Percentiles rank a stretch among this genome's conserved stretches.
Evolutionary conservation across 257 asterid species (phyloP).

Genomic region (Prunella vulgaris): DNA sequence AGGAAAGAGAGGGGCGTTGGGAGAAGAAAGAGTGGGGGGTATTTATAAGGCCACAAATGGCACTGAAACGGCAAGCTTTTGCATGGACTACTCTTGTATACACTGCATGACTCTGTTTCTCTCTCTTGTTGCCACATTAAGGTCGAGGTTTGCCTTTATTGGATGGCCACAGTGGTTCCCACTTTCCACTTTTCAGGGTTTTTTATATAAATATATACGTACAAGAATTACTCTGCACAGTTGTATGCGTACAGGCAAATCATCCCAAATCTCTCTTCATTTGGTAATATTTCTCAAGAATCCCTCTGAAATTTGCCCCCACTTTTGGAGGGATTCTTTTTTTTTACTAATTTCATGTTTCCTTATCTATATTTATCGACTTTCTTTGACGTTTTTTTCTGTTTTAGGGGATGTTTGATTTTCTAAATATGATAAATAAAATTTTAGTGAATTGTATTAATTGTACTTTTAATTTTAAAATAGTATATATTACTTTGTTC

Average conservation of each 20-base stretch:
- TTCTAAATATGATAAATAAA: too few relatives aligned
- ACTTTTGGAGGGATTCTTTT: not conserved
- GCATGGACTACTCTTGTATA: constrained; percentile 43
- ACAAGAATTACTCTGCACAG: constrained; percentile 16
- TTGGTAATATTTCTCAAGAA: constrained; percentile 28
- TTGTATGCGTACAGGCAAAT: constrained; percentile 12
- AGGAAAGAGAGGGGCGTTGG: constrained; percentile 40
- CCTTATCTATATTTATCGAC: not conserved
- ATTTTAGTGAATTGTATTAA: too few relatives aligned
- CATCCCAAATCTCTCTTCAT: constrained; percentile 28
- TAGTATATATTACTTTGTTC: too few relatives aligned
- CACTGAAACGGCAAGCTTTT: constrained; percentile 71
- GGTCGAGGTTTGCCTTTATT: constrained; percentile 30
- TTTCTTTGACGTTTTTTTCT: not conserved
- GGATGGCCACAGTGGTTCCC: constrained; percentile 28
- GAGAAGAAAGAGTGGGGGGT: constrained; percentile 19
- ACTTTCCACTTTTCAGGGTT: constrained; percentile 38
- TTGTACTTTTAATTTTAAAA: too few relatives aligned
- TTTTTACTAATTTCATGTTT: not conserved
- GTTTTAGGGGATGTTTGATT: not conserved
- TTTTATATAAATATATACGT: constrained; percentile 6
- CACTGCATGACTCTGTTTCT: constrained; percentile 47
- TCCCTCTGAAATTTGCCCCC: not conserved
- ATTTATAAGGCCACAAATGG: constrained; percentile 58
- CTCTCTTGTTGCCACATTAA: constrained; percentile 36